phyloP scores from a whole-genome alignment of 2,329 filamentous ascomycete genomes.

The Alternaria gaisen region DNA sequence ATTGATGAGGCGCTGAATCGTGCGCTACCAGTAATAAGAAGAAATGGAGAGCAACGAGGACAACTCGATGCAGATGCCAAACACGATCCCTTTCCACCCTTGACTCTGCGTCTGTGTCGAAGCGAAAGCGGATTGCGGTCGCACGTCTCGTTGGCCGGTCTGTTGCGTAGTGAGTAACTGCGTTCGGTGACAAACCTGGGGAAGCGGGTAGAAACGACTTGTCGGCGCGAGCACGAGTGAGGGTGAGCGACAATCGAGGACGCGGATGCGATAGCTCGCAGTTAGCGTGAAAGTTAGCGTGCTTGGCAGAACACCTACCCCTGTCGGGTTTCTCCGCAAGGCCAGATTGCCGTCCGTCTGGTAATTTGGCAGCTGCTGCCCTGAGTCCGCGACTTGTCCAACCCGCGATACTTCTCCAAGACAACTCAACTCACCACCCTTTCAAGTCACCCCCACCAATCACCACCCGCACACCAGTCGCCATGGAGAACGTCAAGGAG shows the following conservation, averaged over 20 bases:
- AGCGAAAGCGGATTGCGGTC: conserved; percentile 1
- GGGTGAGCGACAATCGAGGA: conserved; percentile 20
- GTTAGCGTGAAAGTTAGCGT: conserved; percentile 9
- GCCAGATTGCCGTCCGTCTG: conserved; percentile 39
- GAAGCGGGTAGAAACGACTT: conserved; percentile 21
- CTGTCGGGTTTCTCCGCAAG: conserved; percentile 36
- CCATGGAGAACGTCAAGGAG: conserved; percentile 75
- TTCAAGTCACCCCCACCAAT: conserved; percentile 8
- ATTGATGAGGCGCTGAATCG: conserved; percentile 29
- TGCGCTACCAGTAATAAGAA: conserved; percentile 36
- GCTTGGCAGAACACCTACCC: conserved; percentile 28
- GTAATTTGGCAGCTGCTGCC: conserved; percentile 27
- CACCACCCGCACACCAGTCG: conserved; percentile 40
- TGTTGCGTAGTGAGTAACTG: conserved; percentile 15
- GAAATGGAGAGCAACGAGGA: conserved; percentile 24
- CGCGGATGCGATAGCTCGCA: conserved; percentile 23
- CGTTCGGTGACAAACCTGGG: conserved; percentile 26
- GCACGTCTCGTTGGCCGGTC: neutral
- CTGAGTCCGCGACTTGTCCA: conserved; percentile 28
- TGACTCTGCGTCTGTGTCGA: conserved; percentile 16
- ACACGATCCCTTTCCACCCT: conserved; percentile 26
- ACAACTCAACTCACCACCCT: neutral
- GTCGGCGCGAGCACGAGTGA: conserved; percentile 24
- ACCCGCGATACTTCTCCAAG: conserved; percentile 6
- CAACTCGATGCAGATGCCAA: conserved; percentile 21